Percentiles rank a stretch among this genome's conserved stretches.
phyloP scores from a whole-genome alignment of 2,329 filamentous ascomycete species.

The Chlorencoelia australis region DNA sequence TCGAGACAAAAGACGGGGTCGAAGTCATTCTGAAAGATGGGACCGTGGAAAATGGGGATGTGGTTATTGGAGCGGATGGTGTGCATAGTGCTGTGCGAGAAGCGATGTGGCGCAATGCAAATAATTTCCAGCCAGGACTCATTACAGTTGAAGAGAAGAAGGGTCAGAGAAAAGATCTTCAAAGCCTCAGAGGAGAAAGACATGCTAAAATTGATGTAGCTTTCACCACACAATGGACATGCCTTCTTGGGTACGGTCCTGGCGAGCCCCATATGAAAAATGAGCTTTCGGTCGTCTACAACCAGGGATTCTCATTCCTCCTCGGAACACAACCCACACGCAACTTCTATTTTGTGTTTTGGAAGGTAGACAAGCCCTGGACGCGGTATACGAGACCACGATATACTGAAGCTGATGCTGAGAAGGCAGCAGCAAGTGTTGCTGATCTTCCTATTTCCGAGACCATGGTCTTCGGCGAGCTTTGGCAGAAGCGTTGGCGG shows the following conservation, averaged over 20 bases:
- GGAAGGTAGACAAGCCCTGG: neutral
- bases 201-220: neutral
- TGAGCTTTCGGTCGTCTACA: neutral
- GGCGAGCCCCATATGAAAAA: neutral
- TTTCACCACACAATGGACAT: neutral
- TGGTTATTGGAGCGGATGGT: neutral
- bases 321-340: neutral
- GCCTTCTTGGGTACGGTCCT: neutral
- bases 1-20: neutral
- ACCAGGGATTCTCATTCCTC: neutral
- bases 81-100: neutral
- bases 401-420: neutral
- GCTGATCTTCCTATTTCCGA: neutral
- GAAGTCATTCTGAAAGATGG: constrained; percentile 14
- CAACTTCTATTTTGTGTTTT: neutral
- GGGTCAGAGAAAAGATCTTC: neutral
- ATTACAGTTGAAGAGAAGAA: neutral
- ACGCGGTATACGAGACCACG: neutral
- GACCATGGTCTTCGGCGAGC: neutral
- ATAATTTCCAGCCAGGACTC: neutral
- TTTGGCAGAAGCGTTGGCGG: neutral
- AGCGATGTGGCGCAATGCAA: neutral
- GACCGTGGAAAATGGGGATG: constrained; percentile 15
- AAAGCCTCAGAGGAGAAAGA: neutral
- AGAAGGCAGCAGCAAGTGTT: neutral